Percentiles rank a stretch among this genome's conserved stretches.
These are phyloP conservation scores for Calonectria multiphialidica DNA, from an alignment of 2,329 filamentous ascomycete genomes.

Conservation along the genomic window DNA sequence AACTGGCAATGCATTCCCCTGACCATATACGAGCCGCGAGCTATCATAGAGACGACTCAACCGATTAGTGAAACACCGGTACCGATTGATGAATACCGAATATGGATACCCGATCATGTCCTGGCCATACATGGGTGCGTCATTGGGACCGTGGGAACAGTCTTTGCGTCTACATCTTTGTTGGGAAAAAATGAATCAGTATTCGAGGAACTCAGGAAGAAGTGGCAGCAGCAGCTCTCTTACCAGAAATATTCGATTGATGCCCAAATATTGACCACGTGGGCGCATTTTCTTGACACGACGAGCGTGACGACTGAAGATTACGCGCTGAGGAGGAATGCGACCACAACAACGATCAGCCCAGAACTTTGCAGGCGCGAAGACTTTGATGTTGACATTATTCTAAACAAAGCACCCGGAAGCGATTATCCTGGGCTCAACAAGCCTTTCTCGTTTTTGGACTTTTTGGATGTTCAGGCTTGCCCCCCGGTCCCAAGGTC, in stretches of 20 bases:
- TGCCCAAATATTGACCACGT: neutral
- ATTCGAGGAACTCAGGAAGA: neutral
- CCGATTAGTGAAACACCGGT: neutral
- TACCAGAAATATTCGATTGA: neutral
- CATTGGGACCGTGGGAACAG: neutral
- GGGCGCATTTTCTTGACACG: neutral
- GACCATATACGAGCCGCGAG: neutral
- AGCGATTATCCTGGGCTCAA: neutral
- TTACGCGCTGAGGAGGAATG: neutral
- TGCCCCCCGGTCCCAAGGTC: neutral
- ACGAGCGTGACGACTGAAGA: neutral
- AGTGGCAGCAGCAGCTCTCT: neutral
- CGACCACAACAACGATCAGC: neutral
- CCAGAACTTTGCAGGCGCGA: neutral
- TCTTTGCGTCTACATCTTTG: neutral
- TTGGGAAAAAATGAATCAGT: neutral
- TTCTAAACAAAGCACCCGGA: neutral
- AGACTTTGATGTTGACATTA: neutral
- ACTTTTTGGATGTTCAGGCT: neutral
- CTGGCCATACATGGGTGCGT: neutral
- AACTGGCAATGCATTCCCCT: neutral
- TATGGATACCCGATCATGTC: neutral
- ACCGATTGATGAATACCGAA: neutral
- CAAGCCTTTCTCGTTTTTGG: neutral
- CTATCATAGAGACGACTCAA: neutral